phyloP scores from a whole-genome alignment of 768 basidiomycete genomes.

The Fistulinella prunicolor region DNA sequence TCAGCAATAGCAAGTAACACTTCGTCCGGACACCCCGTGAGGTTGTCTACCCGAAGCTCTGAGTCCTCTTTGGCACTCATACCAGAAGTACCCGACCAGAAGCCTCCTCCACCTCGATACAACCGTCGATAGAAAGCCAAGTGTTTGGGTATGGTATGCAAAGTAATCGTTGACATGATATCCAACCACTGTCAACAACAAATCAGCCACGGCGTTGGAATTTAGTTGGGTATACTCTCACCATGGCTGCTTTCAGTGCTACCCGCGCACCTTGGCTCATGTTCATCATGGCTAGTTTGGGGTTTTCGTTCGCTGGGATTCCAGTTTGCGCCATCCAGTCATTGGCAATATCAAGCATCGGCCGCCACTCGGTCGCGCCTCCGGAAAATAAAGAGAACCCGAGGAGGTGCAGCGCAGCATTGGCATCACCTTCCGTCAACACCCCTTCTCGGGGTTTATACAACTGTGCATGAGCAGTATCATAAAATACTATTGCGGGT shows the following conservation, averaged over 20 bases:
- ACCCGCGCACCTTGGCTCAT: slow-evolving; percentile 54
- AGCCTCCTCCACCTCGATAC: slow-evolving; percentile 50
- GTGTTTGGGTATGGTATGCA: slow-evolving; percentile 61
- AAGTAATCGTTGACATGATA: slow-evolving; percentile 64
- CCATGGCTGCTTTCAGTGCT: slow-evolving; percentile 69
- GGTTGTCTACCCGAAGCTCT: slow-evolving; percentile 58
- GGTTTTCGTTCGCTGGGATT: slow-evolving; percentile 61
- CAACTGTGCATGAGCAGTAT: slow-evolving; percentile 65
- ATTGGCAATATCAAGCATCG: slow-evolving; percentile 64
- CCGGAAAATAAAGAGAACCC: slow-evolving; percentile 71
- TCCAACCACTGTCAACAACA: slow-evolving; percentile 64
- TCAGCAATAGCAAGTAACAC: slow-evolving; percentile 75
- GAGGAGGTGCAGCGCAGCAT: slow-evolving; percentile 76
- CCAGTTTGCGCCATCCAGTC: slow-evolving; percentile 76
- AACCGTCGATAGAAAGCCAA: slow-evolving; percentile 63
- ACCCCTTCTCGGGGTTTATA: slow-evolving; percentile 51
- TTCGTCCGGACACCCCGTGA: slow-evolving; percentile 79
- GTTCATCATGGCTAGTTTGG: slow-evolving; percentile 52
- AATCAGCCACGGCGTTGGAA: slow-evolving; percentile 12
- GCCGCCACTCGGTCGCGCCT: slow-evolving; percentile 65
- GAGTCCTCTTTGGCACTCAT: slow-evolving; percentile 35
- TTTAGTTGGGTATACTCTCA: slow-evolving; percentile 37
- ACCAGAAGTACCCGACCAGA: slow-evolving; percentile 38
- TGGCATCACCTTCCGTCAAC: slow-evolving; percentile 66
- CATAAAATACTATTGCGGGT: slow-evolving; percentile 61